Evolutionary conservation across 2,329 filamentous ascomycete species (phyloP), one percentile per base, ranked within the genome.

Genomic region (Epichloe baconii): DNA sequence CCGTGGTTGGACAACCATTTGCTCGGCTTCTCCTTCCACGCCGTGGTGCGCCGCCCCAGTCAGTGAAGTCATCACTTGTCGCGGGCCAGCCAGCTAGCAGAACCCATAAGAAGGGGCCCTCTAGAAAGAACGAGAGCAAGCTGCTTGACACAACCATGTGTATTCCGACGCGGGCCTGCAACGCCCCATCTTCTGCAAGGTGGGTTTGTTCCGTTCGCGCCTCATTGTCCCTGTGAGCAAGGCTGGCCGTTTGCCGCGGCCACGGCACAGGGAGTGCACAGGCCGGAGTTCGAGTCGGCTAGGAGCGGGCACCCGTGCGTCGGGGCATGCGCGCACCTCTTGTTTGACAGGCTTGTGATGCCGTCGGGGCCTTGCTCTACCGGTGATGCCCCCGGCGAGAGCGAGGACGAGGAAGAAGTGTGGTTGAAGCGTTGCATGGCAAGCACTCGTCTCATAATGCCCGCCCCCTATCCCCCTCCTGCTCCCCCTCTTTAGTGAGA

Each of bases 281-380:
- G 53, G 5, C 47, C 53, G 11, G 54, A 53, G 38, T 61, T 62
- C 44, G 61, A 63, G 52, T 64, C 62, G 8, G 60, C 57, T 14
- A 64, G 53, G 42, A 56, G 60, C 4, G 59, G 59, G 48, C 62
- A 64, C 14, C 55, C 40, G 43, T 64, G 62, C 11, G 59, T 60
- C 17, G 52, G 38, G 11, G 54, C 49, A 44, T 64, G 62, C 15
- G 60, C 60, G 48, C 62, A 64, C 44, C 50, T 57, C 48, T 62
- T 63, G 57, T 64, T 64, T 7, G 62, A 59, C 12, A 57, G 45
- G 12, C 50, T 54, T 40, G 50, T 34, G 31, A 59, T 54, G 40
- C 49, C 54, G 17, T 53, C 31, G 23, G 51, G n/a, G 38, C 21
- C 19, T 21, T 21, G 19, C 19, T 36, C n/a, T 1, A 2, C 37